Conservation (phyloP, 73 alveolate species). For the Durusdinium trenchii region DNA sequence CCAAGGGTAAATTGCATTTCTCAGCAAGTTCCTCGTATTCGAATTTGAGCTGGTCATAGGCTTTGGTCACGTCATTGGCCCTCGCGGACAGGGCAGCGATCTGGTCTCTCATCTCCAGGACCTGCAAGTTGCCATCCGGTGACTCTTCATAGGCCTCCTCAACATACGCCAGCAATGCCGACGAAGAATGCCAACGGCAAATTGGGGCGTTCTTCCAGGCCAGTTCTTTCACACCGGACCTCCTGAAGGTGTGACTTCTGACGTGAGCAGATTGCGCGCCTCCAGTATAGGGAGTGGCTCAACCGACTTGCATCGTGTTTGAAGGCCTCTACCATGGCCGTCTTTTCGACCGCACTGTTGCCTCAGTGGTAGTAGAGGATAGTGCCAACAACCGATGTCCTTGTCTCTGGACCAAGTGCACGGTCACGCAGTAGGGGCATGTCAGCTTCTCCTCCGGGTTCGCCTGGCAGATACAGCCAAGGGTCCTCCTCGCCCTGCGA, state of each 20-base stretch:
- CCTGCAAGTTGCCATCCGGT: background rate
- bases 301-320: background rate
- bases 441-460: background rate
- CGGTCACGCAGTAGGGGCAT: background rate
- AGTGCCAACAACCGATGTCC: too few species aligned
- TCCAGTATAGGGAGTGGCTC: background rate
- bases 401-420: background rate
- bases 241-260: background rate
- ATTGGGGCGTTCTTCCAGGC: slow-evolving; percentile 20
- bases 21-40: background rate
- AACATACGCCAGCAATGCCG: background rate
- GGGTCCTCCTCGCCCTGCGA: background rate
- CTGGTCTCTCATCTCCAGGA: background rate
- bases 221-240: slow-evolving; percentile 10
- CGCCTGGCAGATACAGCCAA: background rate
- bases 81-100: background rate
- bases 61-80: background rate
- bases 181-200: background rate
- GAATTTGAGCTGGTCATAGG: too few species aligned
- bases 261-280: background rate
- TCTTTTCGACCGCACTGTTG: background rate
- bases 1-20: background rate
- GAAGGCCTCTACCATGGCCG: background rate
- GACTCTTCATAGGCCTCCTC: slow-evolving; percentile 53
- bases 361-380: too few species aligned